These are phyloP conservation scores for Thraustochytrium striatum DNA, from an alignment of 352 stramenopile genomes.

Conservation along the genomic window DNA sequence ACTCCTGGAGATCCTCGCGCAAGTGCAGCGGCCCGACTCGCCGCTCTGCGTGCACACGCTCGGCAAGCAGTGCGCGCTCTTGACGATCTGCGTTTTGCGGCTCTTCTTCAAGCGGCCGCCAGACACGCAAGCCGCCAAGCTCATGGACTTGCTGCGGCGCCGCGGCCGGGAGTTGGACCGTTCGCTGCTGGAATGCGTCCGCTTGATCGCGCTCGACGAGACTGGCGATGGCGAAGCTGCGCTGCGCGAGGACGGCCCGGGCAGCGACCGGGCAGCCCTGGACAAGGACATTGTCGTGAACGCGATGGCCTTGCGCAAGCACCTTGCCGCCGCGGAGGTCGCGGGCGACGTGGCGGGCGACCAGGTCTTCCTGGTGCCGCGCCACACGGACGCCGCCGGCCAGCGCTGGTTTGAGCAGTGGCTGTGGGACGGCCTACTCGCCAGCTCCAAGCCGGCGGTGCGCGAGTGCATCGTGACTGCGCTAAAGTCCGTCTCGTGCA, in stretches of 20 bases:
- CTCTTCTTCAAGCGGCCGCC: background rate
- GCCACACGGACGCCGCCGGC: too few relatives aligned
- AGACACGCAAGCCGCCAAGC: background rate
- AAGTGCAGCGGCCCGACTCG: background rate
- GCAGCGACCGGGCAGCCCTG: background rate
- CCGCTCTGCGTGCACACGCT: background rate
- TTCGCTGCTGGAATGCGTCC: background rate
- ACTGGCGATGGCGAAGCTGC: too few relatives aligned
- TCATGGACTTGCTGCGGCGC: background rate
- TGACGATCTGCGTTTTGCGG: background rate
- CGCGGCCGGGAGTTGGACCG: background rate
- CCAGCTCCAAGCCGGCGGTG: background rate
- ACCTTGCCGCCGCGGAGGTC: too few relatives aligned
- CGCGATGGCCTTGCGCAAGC: background rate
- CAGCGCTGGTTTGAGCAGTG: background rate
- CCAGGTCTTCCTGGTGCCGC: background rate
- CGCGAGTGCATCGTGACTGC: background rate
- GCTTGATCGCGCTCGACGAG: background rate
- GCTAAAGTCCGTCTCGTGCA: background rate
- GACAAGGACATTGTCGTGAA: background rate
- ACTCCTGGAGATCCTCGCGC: background rate
- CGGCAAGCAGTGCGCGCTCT: constrained; percentile 9
- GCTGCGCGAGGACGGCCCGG: too few relatives aligned
- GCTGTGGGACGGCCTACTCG: background rate
- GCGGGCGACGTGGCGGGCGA: background rate